Percentiles rank a stretch among this genome's conserved stretches.
phyloP scores from a whole-genome alignment of 257 asterid genomes.

The Anisodus acutangulus region DNA sequence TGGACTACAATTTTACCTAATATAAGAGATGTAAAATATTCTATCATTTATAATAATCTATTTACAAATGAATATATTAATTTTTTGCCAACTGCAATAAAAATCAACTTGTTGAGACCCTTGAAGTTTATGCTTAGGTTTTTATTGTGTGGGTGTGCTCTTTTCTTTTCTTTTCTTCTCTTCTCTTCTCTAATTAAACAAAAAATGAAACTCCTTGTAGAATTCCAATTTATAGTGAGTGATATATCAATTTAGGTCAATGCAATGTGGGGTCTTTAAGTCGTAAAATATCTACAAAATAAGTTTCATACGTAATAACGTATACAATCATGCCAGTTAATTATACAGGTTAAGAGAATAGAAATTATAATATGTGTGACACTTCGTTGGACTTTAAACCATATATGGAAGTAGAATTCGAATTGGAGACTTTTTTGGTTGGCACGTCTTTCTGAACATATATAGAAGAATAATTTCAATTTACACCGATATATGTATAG shows the following conservation, averaged over 20 bases:
- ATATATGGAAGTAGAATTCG: neutral
- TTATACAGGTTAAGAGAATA: neutral
- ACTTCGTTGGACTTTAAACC: neutral
- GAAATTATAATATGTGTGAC: neutral
- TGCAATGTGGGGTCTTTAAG: neutral
- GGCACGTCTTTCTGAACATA: too few relatives aligned
- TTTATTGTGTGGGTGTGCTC: neutral
- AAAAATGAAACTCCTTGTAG: too few relatives aligned
- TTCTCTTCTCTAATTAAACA: too few relatives aligned
- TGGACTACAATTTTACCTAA: too few relatives aligned
- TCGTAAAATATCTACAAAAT: neutral
- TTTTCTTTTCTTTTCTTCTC: too few relatives aligned
- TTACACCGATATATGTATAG: too few relatives aligned
- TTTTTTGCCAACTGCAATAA: neutral
- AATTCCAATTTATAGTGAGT: neutral
- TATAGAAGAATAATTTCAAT: too few relatives aligned
- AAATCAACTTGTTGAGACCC: neutral
- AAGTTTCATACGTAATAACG: neutral
- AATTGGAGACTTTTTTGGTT: too few relatives aligned
- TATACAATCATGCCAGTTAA: neutral
- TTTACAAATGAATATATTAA: neutral
- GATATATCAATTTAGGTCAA: neutral
- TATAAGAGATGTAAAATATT: too few relatives aligned
- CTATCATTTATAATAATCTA: neutral
- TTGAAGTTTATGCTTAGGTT: neutral